Evolutionary conservation across 768 basidiomycete genomes (phyloP).

Genomic region (Cystofilobasidium macerans): DNA sequence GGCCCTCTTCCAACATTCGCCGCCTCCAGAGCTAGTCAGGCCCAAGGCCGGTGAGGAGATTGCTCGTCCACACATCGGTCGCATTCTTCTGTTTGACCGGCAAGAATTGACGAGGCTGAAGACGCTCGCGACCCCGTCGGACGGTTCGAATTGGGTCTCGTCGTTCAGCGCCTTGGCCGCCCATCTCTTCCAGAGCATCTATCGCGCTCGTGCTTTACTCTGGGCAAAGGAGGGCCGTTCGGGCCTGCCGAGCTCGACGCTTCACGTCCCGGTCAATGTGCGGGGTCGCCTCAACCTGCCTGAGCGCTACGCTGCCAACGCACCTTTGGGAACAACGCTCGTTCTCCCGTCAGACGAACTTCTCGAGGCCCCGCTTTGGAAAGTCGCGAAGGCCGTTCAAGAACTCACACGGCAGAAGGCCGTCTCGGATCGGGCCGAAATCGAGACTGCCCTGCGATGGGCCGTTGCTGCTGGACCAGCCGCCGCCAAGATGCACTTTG

Average conservation of each 20-base stretch:
- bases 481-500: conserved; percentile 19
- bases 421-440: neutral
- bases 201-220: conserved; percentile 26
- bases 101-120: too few species aligned
- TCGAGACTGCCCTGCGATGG: conserved; percentile 26
- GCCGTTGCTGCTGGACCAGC: conserved; percentile 25
- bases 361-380: conserved; percentile 17
- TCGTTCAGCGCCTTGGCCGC: conserved; percentile 29
- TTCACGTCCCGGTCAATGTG: conserved; percentile 30
- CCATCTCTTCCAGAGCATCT: conserved; percentile 22
- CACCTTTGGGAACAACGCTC: conserved; percentile 16
- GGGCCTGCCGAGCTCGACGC: conserved; percentile 10
- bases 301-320: conserved; percentile 28
- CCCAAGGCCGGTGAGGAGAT: too few species aligned
- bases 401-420: conserved; percentile 13
- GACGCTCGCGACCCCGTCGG: conserved; percentile 9
- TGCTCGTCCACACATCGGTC: too few species aligned
- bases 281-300: conserved; percentile 24
- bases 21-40: too few species aligned
- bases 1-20: too few species aligned
- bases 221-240: neutral
- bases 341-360: conserved; percentile 16
- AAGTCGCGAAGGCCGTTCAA: conserved; percentile 21
- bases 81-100: too few species aligned
- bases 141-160: conserved; percentile 19